Percentiles rank a stretch among this genome's conserved stretches.
Conservation (phyloP, 2,329 filamentous ascomycete species). For the Sphaerostilbella broomeana region DNA sequence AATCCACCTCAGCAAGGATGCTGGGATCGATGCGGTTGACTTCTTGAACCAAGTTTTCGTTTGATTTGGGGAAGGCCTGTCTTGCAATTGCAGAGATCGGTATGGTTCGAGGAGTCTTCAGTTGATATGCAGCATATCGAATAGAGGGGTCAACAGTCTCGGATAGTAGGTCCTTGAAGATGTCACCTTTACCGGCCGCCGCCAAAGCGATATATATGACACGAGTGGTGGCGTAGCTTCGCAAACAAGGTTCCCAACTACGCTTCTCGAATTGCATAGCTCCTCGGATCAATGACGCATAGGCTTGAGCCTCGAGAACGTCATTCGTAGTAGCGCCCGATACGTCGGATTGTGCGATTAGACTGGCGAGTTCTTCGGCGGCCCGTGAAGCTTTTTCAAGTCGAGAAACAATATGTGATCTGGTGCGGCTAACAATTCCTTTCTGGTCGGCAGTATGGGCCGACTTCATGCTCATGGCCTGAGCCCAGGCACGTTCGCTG, state of each 20-base stretch:
- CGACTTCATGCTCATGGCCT: slow-evolving; percentile 91
- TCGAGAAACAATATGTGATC: slow-evolving; percentile 83
- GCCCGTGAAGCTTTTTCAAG: slow-evolving; percentile 70
- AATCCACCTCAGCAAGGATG: slow-evolving; percentile 51
- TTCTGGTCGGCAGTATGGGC: slow-evolving; percentile 72
- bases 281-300: slow-evolving; percentile 69
- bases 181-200: slow-evolving; percentile 54
- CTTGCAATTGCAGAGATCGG: slow-evolving; percentile 73
- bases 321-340: slow-evolving; percentile 64
- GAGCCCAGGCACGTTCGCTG: slow-evolving; percentile 87
- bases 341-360: slow-evolving; percentile 56
- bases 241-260: slow-evolving; percentile 73
- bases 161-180: slow-evolving; percentile 78
- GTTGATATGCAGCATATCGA: slow-evolving; percentile 88
- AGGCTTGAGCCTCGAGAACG: slow-evolving; percentile 79
- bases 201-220: slow-evolving; percentile 77
- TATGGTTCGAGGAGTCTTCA: slow-evolving; percentile 78
- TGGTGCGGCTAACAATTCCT: slow-evolving; percentile 69
- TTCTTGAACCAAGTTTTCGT: slow-evolving; percentile 54
- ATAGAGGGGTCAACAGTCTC: slow-evolving; percentile 89
- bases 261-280: slow-evolving; percentile 81
- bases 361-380: slow-evolving; percentile 59
- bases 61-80: slow-evolving; percentile 65
- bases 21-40: slow-evolving; percentile 65
- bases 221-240: slow-evolving; percentile 67